Evolutionary conservation across 495 filamentous ascomycete species (phyloP), one percentile per base, ranked within the genome.

Genomic region (Thozetella sp.): DNA sequence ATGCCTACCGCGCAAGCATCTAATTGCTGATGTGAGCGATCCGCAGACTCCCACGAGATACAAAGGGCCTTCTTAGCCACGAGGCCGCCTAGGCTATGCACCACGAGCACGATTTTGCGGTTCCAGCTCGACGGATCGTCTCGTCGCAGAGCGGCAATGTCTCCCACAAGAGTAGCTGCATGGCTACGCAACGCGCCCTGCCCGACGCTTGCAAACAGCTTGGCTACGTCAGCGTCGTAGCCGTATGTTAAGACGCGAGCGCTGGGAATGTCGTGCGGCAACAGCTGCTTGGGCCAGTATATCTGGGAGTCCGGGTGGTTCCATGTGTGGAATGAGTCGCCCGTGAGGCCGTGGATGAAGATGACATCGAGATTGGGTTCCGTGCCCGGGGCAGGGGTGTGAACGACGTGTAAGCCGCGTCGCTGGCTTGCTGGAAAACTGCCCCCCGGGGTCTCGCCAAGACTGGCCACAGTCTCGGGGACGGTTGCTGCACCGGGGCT

Each of bases 181-280:
- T 48, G 40, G 26, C 27, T 23, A 12, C 53, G 37, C 22, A 50
- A 50, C 4, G 20, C 48, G n/a, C 37, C 24, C 40, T 55, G 24
- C 15, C 53, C 57, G 4, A 50, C 24, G 19, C 23, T 50, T 25
- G 34, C 20, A 24, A n/a, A 43, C 6, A 37, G 9, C 50, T 69
- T 55, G 11, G 59, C 51, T 0, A 73, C 61, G 25, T 63, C 52
- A 25, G 68, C 64, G 52, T 72, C 70, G 43, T 74, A 74, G 56
- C 71, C 68, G 51, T 61, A 72, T 19, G 68, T 58, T 11, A 72
- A 56, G 2, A 74, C 46, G 4, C 68, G 65, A 48, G 70, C 62
- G 11, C 64, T 56, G 2, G 62, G 55, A 25, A 70, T 13, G 26
- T 66, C 64, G 1, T 43, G 19, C n/a, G 68, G 58, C 3, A 73